A percentile compares a stretch with the other conserved stretches of the same genome.
These are phyloP conservation scores for Echria macrotheca DNA, from an alignment of 495 filamentous ascomycete species.

Conservation along the genomic window DNA sequence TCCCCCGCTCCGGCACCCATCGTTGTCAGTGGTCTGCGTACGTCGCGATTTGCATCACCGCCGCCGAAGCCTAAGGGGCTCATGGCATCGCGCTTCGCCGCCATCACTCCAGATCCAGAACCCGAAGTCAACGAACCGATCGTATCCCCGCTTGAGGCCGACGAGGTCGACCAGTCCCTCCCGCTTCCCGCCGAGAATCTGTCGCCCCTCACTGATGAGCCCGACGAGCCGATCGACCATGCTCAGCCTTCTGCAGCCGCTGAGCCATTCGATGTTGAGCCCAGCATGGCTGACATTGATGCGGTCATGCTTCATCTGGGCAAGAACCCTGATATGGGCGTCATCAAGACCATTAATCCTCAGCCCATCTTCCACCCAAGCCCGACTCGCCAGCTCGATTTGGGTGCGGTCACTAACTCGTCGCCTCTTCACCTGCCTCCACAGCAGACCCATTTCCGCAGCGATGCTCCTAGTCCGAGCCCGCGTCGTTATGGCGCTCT, in stretches of 20 bases:
- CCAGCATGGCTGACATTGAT: constrained; percentile 75
- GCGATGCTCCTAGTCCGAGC: constrained; percentile 72
- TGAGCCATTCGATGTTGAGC: constrained; percentile 28
- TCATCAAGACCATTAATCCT: constrained; percentile 54
- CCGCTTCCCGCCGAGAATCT: constrained; percentile 8
- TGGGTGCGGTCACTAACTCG: constrained; percentile 36
- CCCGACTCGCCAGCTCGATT: constrained; percentile 31
- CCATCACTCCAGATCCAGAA: constrained; percentile 16
- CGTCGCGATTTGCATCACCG: constrained; percentile 22
- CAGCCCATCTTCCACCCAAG: constrained; percentile 40
- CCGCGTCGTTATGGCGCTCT: constrained; percentile 51
- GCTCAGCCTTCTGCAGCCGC: background rate
- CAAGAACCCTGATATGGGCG: constrained; percentile 62
- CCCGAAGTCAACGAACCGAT: constrained; percentile 26
- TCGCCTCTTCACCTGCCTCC: constrained; percentile 54
- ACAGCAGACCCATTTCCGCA: constrained; percentile 51
- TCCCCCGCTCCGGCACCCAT: constrained; percentile 12
- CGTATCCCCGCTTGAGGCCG: constrained; percentile 22
- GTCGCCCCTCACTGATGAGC: constrained; percentile 5
- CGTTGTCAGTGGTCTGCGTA: constrained; percentile 22
- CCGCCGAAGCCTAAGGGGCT: constrained; percentile 26
- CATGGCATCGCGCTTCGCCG: constrained; percentile 30
- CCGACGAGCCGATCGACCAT: constrained; percentile 1
- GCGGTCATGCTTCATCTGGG: constrained; percentile 80
- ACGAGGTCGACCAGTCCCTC: constrained; percentile 13